Evolutionary conservation across 2,329 filamentous ascomycete species (phyloP), one percentile per base, ranked within the genome.

Genomic region (Colletotrichum sansevieriae): DNA sequence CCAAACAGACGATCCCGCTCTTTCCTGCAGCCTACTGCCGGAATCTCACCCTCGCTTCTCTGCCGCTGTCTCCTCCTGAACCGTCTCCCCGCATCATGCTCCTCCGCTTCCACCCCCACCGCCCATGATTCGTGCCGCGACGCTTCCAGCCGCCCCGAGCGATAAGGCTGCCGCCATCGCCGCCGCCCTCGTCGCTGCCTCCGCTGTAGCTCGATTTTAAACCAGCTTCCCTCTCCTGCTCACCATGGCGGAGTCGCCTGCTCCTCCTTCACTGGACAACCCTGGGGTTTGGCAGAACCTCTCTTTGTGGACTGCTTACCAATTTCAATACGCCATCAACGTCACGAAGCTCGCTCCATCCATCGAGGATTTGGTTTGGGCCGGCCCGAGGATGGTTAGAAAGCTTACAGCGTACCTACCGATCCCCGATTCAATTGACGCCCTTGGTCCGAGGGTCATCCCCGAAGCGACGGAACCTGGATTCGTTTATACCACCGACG

Each of bases 381-480:
- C 88, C 18, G 87, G 92, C 4, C 92, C 92, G 57, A 86, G 92
- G 67, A 89, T 94, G 75, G 85, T 92, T 37, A 89, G 87, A 78
- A 90, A 88, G 76, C 84, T 91, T 43, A 88, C 90, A 58, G 88
- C 87, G n/a, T 87, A 91, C 73, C 84, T 89, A 65, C 81, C 86
- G 41, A 79, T 87, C 39, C 83, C 87, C 12, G 90, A 92, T 73
- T 83, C 86, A 62, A 80, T 91, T 59, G 88, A 91, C 74, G 83
- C 85, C 73, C 84, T 87, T 70, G 88, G 87, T 64, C 87, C 88
- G 73, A 87, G 84, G 73, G 78, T 87, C 43, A 87, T 91, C 59
- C 85, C 89, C 20, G 86, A 88, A 73, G 83, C 88, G 6, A 90
- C 88, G 13, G 79, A 82, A 29, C 77, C 82, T 41, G 77, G 71